phyloP scores from a whole-genome alignment of 2,329 filamentous ascomycete species.

The Trichoderma sp. region DNA sequence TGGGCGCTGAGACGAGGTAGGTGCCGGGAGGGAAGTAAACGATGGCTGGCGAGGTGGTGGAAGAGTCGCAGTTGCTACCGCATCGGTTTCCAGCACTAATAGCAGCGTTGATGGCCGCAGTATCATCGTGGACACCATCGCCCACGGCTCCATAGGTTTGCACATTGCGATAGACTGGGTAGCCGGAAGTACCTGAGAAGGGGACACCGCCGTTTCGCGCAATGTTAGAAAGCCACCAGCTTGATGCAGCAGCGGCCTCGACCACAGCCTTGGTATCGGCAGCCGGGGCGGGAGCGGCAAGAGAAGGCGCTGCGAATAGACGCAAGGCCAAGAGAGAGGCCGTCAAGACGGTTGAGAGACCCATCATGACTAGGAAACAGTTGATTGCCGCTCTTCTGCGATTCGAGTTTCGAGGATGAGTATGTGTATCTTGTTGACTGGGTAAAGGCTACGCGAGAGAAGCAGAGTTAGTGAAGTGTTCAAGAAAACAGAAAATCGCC shows the following conservation, averaged over 20 bases:
- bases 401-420: slow-evolving; percentile 9
- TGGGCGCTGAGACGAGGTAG: slow-evolving; percentile 76
- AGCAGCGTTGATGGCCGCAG: slow-evolving; percentile 81
- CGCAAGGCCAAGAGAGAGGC: slow-evolving; percentile 47
- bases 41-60: slow-evolving; percentile 79
- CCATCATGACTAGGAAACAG: slow-evolving; percentile 46
- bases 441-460: slow-evolving; percentile 16
- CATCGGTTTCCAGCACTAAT: slow-evolving; percentile 79
- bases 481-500: not conserved
- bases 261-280: slow-evolving; percentile 28
- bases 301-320: slow-evolving; percentile 43
- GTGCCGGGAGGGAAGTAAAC: slow-evolving; percentile 91
- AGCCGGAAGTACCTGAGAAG: slow-evolving; percentile 52
- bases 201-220: slow-evolving; percentile 68
- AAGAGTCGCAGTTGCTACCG: slow-evolving; percentile 77
- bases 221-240: slow-evolving; percentile 74
- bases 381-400: not conserved
- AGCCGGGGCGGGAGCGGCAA: slow-evolving; percentile 31
- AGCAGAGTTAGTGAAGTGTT: slow-evolving; percentile 15
- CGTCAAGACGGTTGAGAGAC: slow-evolving; percentile 46
- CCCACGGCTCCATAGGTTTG: slow-evolving; percentile 73
- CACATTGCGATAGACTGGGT: slow-evolving; percentile 77
- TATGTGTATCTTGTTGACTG: not conserved
- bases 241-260: slow-evolving; percentile 35
- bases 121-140: slow-evolving; percentile 75